These are phyloP conservation scores for Lyophyllum shimeji DNA, from an alignment of 768 basidiomycete species.

Conservation along the genomic window DNA sequence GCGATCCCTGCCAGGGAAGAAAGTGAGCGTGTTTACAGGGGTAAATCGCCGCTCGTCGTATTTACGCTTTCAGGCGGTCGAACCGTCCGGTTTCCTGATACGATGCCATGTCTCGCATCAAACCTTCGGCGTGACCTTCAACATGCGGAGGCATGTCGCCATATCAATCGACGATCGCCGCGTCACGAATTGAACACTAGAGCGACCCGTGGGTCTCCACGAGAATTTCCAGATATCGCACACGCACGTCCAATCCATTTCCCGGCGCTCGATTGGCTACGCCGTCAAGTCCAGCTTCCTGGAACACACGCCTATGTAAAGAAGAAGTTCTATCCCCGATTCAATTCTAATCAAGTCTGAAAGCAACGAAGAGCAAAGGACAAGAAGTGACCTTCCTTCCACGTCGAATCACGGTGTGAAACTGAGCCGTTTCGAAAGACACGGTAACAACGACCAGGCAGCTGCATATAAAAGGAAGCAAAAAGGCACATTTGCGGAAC, in stretches of 20 bases:
- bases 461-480: background rate
- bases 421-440: background rate
- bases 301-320: background rate
- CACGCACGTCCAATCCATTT: background rate
- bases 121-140: background rate
- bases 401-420: constrained; percentile 1
- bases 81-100: background rate
- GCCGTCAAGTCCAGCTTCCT: background rate
- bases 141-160: background rate
- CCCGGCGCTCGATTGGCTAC: background rate
- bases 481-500: background rate
- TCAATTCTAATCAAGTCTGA: constrained; percentile 3
- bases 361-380: constrained; percentile 5
- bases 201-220: background rate
- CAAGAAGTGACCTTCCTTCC: constrained; percentile 1
- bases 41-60: constrained; percentile 1
- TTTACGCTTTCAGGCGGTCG: background rate
- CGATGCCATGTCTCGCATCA: background rate
- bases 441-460: background rate
- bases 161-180: background rate
- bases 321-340: constrained; percentile 3
- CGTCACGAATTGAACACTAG: background rate
- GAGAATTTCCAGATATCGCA: background rate
- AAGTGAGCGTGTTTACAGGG: background rate
- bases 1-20: background rate